phyloP scores from a whole-genome alignment of 148 eudicot genomes.

The Nepenthes gracilis region DNA sequence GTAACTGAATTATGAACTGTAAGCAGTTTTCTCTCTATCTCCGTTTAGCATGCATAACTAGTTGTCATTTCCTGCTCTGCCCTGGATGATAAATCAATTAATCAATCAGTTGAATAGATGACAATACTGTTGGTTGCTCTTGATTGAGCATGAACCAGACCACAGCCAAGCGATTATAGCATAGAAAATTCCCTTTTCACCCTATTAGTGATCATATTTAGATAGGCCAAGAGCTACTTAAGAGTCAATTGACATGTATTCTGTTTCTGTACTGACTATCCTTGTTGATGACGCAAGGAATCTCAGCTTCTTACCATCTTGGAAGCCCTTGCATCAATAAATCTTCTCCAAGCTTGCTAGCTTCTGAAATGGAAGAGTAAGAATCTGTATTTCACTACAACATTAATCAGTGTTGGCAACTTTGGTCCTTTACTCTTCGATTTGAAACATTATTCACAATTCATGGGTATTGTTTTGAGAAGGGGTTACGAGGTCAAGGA shows the following conservation, averaged over 20 bases:
- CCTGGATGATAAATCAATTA: too few species aligned
- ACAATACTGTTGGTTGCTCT: too few species aligned
- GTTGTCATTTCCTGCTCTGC: too few species aligned
- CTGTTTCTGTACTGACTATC: conserved; percentile 7
- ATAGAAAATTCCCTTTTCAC: too few species aligned
- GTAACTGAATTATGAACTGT: too few species aligned
- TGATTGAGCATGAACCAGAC: too few species aligned
- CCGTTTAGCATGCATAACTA: too few species aligned
- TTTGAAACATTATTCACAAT: neutral
- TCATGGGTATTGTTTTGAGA: conserved; percentile 10
- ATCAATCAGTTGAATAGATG: too few species aligned
- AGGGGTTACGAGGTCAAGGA: conserved; percentile 78
- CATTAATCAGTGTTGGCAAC: neutral
- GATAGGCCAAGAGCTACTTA: conserved; percentile 1
- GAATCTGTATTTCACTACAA: conserved; percentile 9
- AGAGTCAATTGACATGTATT: neutral
- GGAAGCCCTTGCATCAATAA: conserved; percentile 54
- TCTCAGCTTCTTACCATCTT: conserved; percentile 39
- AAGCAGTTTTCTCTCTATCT: too few species aligned
- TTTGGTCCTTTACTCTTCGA: neutral
- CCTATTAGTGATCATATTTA: neutral
- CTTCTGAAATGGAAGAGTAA: conserved; percentile 70
- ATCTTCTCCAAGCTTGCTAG: conserved; percentile 57
- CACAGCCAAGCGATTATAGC: too few species aligned
- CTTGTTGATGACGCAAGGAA: conserved; percentile 19